Evolutionary conservation across 2,329 filamentous ascomycete genomes (phyloP), one percentile per base, ranked within the genome.

Genomic region (Hymenoscyphus occultus): DNA sequence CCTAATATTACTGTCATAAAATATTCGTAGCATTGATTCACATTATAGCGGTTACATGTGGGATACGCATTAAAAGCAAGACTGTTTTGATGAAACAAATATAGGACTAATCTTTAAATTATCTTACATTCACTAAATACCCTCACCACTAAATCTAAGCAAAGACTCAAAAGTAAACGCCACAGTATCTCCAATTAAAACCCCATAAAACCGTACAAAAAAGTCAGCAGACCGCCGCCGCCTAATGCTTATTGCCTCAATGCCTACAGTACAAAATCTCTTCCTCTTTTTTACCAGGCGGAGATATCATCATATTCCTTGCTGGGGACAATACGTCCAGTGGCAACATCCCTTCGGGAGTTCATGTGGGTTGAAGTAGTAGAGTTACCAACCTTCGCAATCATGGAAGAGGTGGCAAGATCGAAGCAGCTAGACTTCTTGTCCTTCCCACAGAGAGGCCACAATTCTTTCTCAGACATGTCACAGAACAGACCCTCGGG

Each of bases 401-500:
- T 51, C 45, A 51, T 51, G 2, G 45, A 6, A n/a, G 9, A 19
- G 2, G 45, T 58, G n/a, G 28, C 31, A 28, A 32, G 10, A 35
- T 73, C 67, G 60, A 73, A 71, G 63, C 70, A 74, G 67, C 64
- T 59, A 12, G 35, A 54, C 3, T 39, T 68, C 54, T 61, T 19
- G 7, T 42, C 51, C 2, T 51, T 48, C 16, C 64, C 64, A 63
- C 75, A 77, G 39, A 77, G 62, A 3, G 71, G 68, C 64, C 71
- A 74, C 22, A 72, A 56, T 56, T 71, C 64, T 59, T 73, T 72
- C 7, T 66, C 63, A 2, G 67, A 66, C 74, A 77, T 78, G 60
- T 77, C 74, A 65, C 75, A 77, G 64, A 75, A 77, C 6, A 74
- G 16, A 2, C 67, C 67, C 63, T 77, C 75, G 4, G 63, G 61